phyloP scores from a whole-genome alignment of 768 basidiomycete species.

The Rossbeevera mucosa region DNA sequence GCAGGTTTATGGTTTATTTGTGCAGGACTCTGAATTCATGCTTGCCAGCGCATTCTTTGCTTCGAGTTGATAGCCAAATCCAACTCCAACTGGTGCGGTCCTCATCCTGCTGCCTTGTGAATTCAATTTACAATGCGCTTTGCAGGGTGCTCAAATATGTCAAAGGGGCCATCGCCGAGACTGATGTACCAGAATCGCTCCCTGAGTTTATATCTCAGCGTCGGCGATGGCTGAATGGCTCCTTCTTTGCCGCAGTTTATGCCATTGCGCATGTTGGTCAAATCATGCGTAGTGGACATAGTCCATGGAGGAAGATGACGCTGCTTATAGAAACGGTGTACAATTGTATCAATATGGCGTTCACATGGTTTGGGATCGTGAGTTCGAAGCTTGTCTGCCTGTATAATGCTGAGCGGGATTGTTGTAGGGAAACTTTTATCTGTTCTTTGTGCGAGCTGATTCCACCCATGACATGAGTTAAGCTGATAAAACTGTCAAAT shows the following conservation, averaged over 20 bases:
- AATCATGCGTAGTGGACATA: conserved; percentile 50
- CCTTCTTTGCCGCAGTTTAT: conserved; percentile 93
- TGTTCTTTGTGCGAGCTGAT: conserved; percentile 72
- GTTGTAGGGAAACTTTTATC: conserved; percentile 83
- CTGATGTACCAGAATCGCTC: conserved; percentile 89
- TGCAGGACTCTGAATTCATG: conserved; percentile 1
- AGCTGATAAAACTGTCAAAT: conserved; percentile 1
- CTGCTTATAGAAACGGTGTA: conserved; percentile 82
- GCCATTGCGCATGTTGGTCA: conserved; percentile 70
- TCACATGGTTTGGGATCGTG: conserved; percentile 92
- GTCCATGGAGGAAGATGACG: conserved; percentile 62
- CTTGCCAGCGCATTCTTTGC: conserved; percentile 68
- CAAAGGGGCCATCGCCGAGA: conserved; percentile 87
- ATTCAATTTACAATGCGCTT: conserved; percentile 10
- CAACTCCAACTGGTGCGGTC: conserved; percentile 67
- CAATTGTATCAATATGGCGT: conserved; percentile 81
- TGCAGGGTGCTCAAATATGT: conserved; percentile 94
- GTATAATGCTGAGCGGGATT: not conserved
- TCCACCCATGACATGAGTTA: not conserved
- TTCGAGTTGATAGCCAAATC: conserved; percentile 76
- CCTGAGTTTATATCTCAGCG: conserved; percentile 94
- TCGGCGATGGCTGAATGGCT: conserved; percentile 86
- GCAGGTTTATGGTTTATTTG: conserved; percentile 16
- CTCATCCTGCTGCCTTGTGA: not conserved
- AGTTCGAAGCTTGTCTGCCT: conserved; percentile 28